A percentile compares a stretch with the other conserved stretches of the same genome.
phyloP scores from a whole-genome alignment of 1,284 basidiomycete genomes.

The Baeospora myosura region DNA sequence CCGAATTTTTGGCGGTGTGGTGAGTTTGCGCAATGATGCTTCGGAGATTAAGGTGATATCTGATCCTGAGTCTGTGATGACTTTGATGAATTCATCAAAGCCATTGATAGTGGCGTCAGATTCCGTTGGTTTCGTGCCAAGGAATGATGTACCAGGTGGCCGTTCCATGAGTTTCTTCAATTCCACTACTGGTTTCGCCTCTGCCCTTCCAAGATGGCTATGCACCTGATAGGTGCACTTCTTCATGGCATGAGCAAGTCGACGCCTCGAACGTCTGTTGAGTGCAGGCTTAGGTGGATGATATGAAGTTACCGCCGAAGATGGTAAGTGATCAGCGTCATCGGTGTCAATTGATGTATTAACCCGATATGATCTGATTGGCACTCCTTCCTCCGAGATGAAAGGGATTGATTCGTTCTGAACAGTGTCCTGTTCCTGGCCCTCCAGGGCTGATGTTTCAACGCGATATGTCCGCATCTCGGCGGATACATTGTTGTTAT shows the following conservation, averaged over 20 bases:
- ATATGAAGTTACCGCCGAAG: no score
- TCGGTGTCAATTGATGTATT: no score
- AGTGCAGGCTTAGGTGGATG: constrained; percentile 2
- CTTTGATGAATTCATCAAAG: not conserved
- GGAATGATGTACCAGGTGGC: constrained; percentile 24
- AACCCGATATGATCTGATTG: no score
- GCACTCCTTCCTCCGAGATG: no score
- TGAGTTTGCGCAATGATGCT: constrained; percentile 9
- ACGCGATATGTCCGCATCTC: not conserved
- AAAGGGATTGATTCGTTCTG: no score
- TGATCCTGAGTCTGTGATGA: constrained; percentile 19
- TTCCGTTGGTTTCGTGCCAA: constrained; percentile 19
- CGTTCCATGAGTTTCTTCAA: constrained; percentile 16
- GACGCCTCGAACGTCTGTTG: not conserved
- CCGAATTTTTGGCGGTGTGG: constrained; percentile 11
- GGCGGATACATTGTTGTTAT: not conserved
- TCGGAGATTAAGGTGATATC: constrained; percentile 23
- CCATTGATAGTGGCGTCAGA: constrained; percentile 12
- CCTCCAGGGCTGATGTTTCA: not conserved
- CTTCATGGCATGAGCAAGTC: not conserved
- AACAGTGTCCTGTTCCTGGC: no score
- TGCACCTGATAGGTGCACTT: no score
- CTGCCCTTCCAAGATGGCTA: not conserved
- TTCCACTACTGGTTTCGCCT: constrained; percentile 1
- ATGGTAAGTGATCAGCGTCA: no score